Evolutionary conservation across 169 alveolate species (phyloP), one percentile per base, ranked within the genome.

Genomic region (Theileria annulata): DNA sequence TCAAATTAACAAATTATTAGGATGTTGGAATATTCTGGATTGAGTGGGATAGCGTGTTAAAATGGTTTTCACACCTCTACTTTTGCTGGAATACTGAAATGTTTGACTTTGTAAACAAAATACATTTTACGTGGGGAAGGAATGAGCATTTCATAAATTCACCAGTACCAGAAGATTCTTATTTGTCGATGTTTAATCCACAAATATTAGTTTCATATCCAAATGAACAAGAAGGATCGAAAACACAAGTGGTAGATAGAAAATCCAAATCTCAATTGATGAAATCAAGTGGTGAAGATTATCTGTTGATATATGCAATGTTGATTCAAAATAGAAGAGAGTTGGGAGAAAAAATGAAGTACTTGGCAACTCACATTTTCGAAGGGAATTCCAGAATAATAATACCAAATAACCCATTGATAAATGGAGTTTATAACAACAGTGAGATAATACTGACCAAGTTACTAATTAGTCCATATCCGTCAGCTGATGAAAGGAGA

Each of bases 21-120:
- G 97, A 94, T 80, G 90, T 87, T 73, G 97, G 97, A 6, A 76
- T 88, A 17, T 94, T 94, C 79, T 94, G 97, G 97, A 94, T 94
- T n/a, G 94, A 88, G 71, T 94, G 97, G 97, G 80, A 66, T 48
- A 96, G 92, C 71, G 95, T 94, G 19, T 72, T 93, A 17, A 77
- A 83, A 25, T 92, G 96, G 96, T 94, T 93, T 69, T 93, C 96
- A 15, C 96, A 94, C 75, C 78, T 94, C n/a, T 94, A 94, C 85
- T 78, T 94, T 54, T 91, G 95, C 42, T 93, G 96, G 96, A 91
- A 94, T 73, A 88, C 95, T 60, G 79, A 59, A 66, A 72, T 74
- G 35, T 92, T 92, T 35, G 87, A 92, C 3, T 88, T 77, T 66
- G 87, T 78, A 37, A 66, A 81, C 21, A 92, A 86, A 59, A 62